Conservation (phyloP, 2,329 filamentous ascomycete genomes). For the Lachnellula subtilissima region DNA sequence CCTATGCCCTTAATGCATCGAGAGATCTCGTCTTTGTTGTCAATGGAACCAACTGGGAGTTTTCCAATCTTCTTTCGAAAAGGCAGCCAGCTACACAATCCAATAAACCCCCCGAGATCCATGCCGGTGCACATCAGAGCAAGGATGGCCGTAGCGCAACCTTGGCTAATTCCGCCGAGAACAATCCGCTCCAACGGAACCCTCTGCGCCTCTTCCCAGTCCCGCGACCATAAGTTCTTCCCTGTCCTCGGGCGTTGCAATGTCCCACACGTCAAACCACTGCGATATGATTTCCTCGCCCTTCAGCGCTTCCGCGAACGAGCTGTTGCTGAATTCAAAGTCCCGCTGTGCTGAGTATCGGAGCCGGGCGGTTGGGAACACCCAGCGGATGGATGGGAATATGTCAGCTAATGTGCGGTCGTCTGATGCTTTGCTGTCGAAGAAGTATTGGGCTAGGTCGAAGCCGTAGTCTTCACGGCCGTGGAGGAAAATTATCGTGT, state of each 20-base stretch:
- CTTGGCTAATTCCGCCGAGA: conserved; percentile 44
- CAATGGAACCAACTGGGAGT: background rate
- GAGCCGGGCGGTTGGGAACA: conserved; percentile 20
- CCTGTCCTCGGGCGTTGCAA: conserved; percentile 34
- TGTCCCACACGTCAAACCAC: conserved; percentile 47
- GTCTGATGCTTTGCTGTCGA: conserved; percentile 34
- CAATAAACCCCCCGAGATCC: conserved; percentile 34
- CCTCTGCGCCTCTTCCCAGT: conserved; percentile 34
- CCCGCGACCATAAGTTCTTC: conserved; percentile 41
- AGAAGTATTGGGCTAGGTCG: conserved; percentile 38
- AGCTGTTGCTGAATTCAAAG: conserved; percentile 16
- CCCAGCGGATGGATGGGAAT: conserved; percentile 15
- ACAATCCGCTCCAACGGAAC: conserved; percentile 38
- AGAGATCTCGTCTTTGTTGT: background rate
- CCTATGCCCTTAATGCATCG: conserved; percentile 1
- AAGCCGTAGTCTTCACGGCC: conserved; percentile 37
- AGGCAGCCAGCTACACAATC: conserved; percentile 33
- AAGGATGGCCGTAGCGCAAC: conserved; percentile 38
- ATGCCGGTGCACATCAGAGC: conserved; percentile 32
- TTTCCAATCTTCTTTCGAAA: conserved; percentile 24
- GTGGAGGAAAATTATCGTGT: conserved; percentile 44
- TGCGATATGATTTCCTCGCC: conserved; percentile 31
- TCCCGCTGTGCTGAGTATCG: conserved; percentile 28
- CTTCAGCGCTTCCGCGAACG: conserved; percentile 11
- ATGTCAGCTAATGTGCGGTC: conserved; percentile 10